Percentiles rank a stretch among this genome's conserved stretches.
phyloP scores from a whole-genome alignment of 768 basidiomycete genomes.

The Suillus discolor region DNA sequence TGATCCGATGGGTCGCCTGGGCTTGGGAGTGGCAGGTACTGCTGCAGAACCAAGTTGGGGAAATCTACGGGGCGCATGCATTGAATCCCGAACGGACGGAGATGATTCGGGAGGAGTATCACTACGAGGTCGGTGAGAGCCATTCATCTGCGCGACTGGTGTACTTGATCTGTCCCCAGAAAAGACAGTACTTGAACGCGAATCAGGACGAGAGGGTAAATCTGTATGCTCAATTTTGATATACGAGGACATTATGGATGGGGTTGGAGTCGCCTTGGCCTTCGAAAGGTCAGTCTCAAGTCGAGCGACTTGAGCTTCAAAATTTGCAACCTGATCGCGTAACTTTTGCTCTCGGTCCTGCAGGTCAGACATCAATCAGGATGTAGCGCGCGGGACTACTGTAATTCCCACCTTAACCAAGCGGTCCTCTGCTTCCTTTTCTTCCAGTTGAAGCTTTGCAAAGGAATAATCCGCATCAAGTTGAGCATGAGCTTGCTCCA shows the following conservation, averaged over 20 bases:
- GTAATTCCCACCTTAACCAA: conserved; percentile 55
- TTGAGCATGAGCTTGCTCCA: conserved; percentile 64
- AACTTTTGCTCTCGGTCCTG: conserved; percentile 75
- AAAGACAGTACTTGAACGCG: conserved; percentile 69
- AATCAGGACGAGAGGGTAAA: conserved; percentile 67
- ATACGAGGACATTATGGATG: conserved; percentile 40
- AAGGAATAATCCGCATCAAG: conserved; percentile 73
- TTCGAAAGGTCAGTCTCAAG: conserved; percentile 63
- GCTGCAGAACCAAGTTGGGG: conserved; percentile 17
- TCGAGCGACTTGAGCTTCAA: conserved; percentile 61
- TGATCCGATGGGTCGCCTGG: conserved; percentile 17
- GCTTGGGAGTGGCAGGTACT: conserved; percentile 12
- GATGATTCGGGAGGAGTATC: conserved; percentile 48
- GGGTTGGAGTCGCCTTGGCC: conserved; percentile 34
- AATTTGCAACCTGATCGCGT: conserved; percentile 62
- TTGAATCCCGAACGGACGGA: conserved; percentile 73
- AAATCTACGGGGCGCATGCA: conserved; percentile 47
- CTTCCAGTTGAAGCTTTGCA: conserved; percentile 72
- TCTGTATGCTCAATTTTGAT: conserved; percentile 41
- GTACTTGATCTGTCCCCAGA: conserved; percentile 51
- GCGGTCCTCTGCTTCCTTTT: conserved; percentile 71
- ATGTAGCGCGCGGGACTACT: neutral
- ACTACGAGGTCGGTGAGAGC: conserved; percentile 33
- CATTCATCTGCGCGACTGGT: conserved; percentile 46
- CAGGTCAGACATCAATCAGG: conserved; percentile 9